A percentile compares a stretch with the other conserved stretches of the same genome.
These are phyloP conservation scores for Paramyrothecium roridum DNA, from an alignment of 2,329 filamentous ascomycete genomes.

Conservation along the genomic window DNA sequence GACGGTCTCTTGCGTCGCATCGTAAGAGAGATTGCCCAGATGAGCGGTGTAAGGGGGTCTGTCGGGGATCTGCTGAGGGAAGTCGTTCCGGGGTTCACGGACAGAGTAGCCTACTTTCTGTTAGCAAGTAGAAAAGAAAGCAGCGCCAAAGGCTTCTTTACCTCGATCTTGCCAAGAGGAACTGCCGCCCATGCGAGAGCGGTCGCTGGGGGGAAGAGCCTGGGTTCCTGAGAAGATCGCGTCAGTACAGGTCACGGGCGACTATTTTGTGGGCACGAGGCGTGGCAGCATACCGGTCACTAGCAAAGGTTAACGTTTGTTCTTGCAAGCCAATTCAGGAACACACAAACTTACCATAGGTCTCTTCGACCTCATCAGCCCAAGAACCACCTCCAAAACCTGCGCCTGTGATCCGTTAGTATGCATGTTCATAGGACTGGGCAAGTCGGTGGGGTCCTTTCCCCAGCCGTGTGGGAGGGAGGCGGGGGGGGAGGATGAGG, in stretches of 20 bases:
- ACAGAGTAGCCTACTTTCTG: constrained; percentile 46
- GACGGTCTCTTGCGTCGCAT: constrained; percentile 80
- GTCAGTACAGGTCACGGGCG: constrained; percentile 13
- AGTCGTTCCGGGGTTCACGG: constrained; percentile 62
- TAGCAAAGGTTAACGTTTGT: constrained; percentile 11
- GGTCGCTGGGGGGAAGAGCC: constrained; percentile 50
- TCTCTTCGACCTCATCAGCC: constrained; percentile 98
- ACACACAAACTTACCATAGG: constrained; percentile 60
- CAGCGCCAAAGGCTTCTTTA: constrained; percentile 20
- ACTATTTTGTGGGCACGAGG: constrained; percentile 6
- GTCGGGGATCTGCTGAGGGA: constrained; percentile 68
- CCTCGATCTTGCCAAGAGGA: constrained; percentile 42
- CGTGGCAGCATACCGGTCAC: constrained; percentile 30
- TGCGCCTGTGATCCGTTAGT: constrained; percentile 35
- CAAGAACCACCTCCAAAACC: constrained; percentile 71
- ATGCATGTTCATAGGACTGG: constrained; percentile 20
- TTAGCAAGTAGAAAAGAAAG: constrained; percentile 12
- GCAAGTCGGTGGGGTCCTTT: constrained; percentile 14
- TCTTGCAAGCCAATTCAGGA: constrained; percentile 11
- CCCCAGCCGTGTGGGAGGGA: constrained; percentile 15
- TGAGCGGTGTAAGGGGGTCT: constrained; percentile 95
- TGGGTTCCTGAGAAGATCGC: constrained; percentile 45
- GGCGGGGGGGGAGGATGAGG: constrained; percentile 7
- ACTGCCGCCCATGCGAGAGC: constrained; percentile 30
- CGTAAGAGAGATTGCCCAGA: constrained; percentile 94